Evolutionary conservation across 176 grass and related monocot species (phyloP).

Genomic region (Poa pratensis): DNA sequence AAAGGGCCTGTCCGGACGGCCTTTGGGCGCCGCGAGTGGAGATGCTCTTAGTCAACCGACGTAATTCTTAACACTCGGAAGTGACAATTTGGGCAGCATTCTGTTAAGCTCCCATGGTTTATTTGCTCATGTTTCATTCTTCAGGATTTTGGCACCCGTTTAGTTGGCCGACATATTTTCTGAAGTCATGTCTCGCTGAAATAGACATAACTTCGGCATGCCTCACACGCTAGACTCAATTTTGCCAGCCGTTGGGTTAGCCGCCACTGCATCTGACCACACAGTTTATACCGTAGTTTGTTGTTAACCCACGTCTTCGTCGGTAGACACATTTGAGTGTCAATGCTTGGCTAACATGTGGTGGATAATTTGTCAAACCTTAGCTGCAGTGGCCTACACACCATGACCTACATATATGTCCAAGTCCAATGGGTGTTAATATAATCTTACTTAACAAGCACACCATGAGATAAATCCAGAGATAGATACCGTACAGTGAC

Average conservation of each 20-base stretch:
- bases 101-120: background rate
- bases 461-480: background rate
- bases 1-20: too few relatives aligned
- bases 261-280: background rate
- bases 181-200: background rate
- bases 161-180: background rate
- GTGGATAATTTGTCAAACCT: background rate
- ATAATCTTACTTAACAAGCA: background rate
- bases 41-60: background rate
- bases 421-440: background rate
- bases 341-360: background rate
- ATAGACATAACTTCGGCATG: background rate
- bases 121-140: background rate
- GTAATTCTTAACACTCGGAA: background rate
- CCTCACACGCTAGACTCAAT: background rate
- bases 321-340: background rate
- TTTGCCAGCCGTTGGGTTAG: background rate
- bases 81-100: background rate
- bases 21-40: too few relatives aligned
- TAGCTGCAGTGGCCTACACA: background rate
- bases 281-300: background rate
- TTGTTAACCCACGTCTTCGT: background rate
- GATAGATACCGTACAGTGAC: background rate
- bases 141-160: conserved; percentile 4
- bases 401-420: background rate